phyloP scores from a whole-genome alignment of 1,139 yeast genomes.

The Geotrichum bryndzae region DNA sequence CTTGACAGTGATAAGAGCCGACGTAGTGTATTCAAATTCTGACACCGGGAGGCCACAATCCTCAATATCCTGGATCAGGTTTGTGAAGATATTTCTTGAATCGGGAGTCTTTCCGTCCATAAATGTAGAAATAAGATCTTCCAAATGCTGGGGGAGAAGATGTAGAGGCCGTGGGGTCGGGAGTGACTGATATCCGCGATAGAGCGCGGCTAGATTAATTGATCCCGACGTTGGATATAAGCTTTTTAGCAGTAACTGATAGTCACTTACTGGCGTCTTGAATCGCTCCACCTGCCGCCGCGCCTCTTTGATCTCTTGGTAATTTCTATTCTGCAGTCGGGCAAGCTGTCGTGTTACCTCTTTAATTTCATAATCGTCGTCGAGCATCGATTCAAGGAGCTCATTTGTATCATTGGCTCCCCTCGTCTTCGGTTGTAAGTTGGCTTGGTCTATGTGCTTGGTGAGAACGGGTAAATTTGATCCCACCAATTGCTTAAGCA shows the following conservation, averaged over 20 bases:
- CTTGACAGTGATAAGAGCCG: slow-evolving; percentile 16
- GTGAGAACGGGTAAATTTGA: background rate
- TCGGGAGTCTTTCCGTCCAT: slow-evolving; percentile 19
- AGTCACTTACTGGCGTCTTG: slow-evolving; percentile 21
- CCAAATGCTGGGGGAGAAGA: slow-evolving; percentile 38
- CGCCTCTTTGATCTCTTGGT: slow-evolving; percentile 13
- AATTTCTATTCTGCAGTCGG: slow-evolving; percentile 12
- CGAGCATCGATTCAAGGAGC: slow-evolving; percentile 6
- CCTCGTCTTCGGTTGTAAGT: background rate
- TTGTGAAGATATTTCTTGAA: slow-evolving; percentile 4
- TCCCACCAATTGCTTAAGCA: background rate
- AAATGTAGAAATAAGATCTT: slow-evolving; percentile 37
- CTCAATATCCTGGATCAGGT: slow-evolving; percentile 18
- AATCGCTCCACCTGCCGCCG: slow-evolving; percentile 16
- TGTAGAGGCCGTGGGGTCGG: slow-evolving; percentile 35
- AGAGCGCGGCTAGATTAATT: slow-evolving; percentile 26
- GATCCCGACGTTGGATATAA: slow-evolving; percentile 35
- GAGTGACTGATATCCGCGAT: slow-evolving; percentile 35
- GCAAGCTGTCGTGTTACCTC: slow-evolving; percentile 9
- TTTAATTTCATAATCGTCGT: slow-evolving; percentile 6
- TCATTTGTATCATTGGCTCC: background rate
- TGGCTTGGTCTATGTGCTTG: background rate
- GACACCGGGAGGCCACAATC: slow-evolving; percentile 26
- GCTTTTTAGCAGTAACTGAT: slow-evolving; percentile 34
- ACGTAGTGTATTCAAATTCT: slow-evolving; percentile 22